Base-by-base conservation (phyloP, 805 yeast species). In the Saturnispora halmiae region DNA sequence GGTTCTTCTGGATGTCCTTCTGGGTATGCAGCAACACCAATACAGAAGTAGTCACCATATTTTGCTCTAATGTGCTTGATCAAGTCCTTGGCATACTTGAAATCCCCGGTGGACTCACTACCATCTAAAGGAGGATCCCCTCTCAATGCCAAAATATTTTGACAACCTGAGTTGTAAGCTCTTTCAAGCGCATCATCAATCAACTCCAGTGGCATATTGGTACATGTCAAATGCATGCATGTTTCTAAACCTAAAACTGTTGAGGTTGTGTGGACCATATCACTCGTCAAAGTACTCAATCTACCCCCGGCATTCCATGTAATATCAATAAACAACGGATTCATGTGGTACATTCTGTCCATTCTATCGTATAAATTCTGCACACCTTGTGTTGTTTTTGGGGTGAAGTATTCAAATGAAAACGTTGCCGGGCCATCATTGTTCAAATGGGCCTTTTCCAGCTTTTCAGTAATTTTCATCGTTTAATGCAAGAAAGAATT, bases 231-330 rank as follows among this genome's bases (percentile, higher is more conserved):
- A 61, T 92, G 98, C 96, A 92, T 88, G 59, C 97, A 92, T 0
- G 97, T 90, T 55, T 90, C 97, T 46, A 90, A 67, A 7, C 96
- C 96, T 41, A 88, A 67, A 3, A 86, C 88, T 2, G 88, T 78
- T 51, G 88, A 95, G 1, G 96, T 76, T 3, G 94, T 86, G 51
- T 86, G 75, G 4, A 92, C 94, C 74, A 92, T 80, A 50, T 92
- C 97, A 27, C 87, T 82, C 19, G 98, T 87, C 48, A 87, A 65
- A 32, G 77, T 76, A 5, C 94, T 79, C 37, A 82, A 63, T 36
- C 94, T 72, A 5, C 97, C 97, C 31, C 98, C 98, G 3, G 98
- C 98, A 55, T 90, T 90, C 98, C 98, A 92, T 1, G 98, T 92
- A 48, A 92, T 83, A 58, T 92, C 98, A 44, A 92, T 79, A 61